Percentiles rank a stretch among this genome's conserved stretches.
Conservation (phyloP, 768 basidiomycete genomes). For the Tricholoma furcatifolium region DNA sequence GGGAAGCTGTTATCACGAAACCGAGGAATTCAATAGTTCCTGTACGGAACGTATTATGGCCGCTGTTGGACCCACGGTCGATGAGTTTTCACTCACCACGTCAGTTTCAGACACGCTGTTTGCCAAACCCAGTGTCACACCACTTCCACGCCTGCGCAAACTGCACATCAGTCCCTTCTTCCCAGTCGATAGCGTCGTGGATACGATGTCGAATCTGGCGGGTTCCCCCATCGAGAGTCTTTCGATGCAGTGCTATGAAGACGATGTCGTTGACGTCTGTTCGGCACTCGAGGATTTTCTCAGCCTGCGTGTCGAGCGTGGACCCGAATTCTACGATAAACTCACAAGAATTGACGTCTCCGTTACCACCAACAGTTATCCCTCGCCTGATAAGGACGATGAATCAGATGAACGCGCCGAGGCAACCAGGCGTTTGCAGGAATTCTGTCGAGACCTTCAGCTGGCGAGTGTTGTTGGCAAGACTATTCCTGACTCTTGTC, state of each 20-base stretch:
- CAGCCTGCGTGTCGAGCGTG: conserved; percentile 47
- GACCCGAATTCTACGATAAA: conserved; percentile 47
- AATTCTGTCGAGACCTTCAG: conserved; percentile 48
- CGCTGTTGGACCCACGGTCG: conserved; percentile 52
- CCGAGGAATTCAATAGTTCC: conserved; percentile 48
- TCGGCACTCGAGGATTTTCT: conserved; percentile 56
- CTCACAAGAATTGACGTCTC: conserved; percentile 49
- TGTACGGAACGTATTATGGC: conserved; percentile 64
- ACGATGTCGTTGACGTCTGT: conserved; percentile 64
- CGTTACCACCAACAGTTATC: conserved; percentile 35
- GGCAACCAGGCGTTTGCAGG: conserved; percentile 46
- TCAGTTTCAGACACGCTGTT: conserved; percentile 42
- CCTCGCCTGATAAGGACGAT: conserved; percentile 26
- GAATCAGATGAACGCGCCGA: conserved; percentile 35
- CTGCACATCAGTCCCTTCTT: conserved; percentile 63
- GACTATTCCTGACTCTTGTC: conserved; percentile 16
- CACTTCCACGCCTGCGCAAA: conserved; percentile 49
- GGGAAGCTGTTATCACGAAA: conserved; percentile 53
- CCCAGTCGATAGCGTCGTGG: conserved; percentile 57
- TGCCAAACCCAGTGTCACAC: conserved; percentile 41
- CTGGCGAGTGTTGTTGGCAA: conserved; percentile 36
- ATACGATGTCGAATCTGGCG: conserved; percentile 57
- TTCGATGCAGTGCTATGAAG: conserved; percentile 58
- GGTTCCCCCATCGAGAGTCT: conserved; percentile 59
- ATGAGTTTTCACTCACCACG: conserved; percentile 53